Evolutionary conservation across 495 filamentous ascomycete genomes (phyloP).

Genomic region (Filosporella fistucella): DNA sequence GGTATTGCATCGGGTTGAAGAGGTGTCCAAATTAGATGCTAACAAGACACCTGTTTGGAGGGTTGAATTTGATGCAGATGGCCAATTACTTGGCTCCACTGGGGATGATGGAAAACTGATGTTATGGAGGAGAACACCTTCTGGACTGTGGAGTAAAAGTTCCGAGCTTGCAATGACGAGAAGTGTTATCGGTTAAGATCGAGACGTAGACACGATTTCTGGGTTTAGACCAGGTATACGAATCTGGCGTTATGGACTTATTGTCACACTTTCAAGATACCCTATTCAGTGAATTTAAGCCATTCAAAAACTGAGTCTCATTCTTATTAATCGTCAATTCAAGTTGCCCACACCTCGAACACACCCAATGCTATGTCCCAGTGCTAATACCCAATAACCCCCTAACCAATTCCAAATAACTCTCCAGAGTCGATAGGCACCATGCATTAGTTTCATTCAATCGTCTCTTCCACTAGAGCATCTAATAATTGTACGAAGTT

Average conservation of each 20-base stretch:
- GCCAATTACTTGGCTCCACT: constrained; percentile 52
- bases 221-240: no score
- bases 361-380: constrained; percentile 1
- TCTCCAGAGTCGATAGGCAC: no score
- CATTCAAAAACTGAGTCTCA: no score
- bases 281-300: no score
- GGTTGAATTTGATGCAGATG: constrained; percentile 57
- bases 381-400: background rate
- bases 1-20: constrained; percentile 39
- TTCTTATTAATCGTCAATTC: no score
- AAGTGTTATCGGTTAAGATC: constrained; percentile 4
- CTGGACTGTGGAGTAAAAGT: constrained; percentile 50
- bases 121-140: constrained; percentile 49
- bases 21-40: constrained; percentile 47
- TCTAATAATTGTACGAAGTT: constrained; percentile 40
- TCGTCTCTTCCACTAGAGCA: constrained; percentile 35
- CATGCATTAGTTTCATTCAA: constrained; percentile 27
- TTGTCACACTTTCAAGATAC: no score
- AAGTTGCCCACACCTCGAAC: background rate
- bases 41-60: constrained; percentile 56
- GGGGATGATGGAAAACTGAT: constrained; percentile 58
- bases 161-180: constrained; percentile 48
- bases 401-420: background rate
- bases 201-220: no score
- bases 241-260: no score